Conservation (phyloP, 805 yeast genomes). For the Diddensiella transvaalensis region DNA sequence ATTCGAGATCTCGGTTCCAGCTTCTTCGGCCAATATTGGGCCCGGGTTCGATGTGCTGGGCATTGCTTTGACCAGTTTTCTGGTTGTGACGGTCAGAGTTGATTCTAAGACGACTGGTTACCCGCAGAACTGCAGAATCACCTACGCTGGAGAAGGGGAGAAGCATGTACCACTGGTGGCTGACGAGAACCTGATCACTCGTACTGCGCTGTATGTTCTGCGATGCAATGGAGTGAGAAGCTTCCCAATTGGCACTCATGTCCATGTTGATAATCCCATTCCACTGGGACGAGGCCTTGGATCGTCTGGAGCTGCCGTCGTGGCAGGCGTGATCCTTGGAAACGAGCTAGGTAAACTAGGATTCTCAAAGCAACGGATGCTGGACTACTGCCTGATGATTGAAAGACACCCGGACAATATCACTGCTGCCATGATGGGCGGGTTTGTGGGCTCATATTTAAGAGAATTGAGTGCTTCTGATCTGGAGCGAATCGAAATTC, state of each 20-base stretch:
- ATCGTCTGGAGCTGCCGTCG: constrained; percentile 97
- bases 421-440: constrained; percentile 99
- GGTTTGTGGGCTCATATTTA: constrained; percentile 93
- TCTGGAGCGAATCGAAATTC: constrained; percentile 71
- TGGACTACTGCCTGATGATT: constrained; percentile 93
- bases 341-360: constrained; percentile 75
- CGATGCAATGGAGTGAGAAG: constrained; percentile 71
- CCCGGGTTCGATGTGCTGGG: constrained; percentile 98
- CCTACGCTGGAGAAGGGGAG: constrained; percentile 78
- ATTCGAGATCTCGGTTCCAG: constrained; percentile 76
- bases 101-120: constrained; percentile 42
- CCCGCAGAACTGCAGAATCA: constrained; percentile 62
- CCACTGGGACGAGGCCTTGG: constrained; percentile 97
- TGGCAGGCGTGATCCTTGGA: constrained; percentile 90
- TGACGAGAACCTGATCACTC: constrained; percentile 80
- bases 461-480: constrained; percentile 75
- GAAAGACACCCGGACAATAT: constrained; percentile 98
- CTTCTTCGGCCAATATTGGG: constrained; percentile 96
- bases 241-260: constrained; percentile 80
- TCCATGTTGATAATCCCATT: constrained; percentile 83
- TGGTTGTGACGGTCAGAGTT: constrained; percentile 65
- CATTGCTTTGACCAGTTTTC: constrained; percentile 72
- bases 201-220: constrained; percentile 87
- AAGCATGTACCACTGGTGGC: constrained; percentile 72
- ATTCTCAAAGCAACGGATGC: constrained; percentile 72